Percentiles rank a stretch among this genome's conserved stretches.
These are phyloP conservation scores for Acmispon strigosus DNA, from an alignment of 306 rosid genomes.

Conservation along the genomic window DNA sequence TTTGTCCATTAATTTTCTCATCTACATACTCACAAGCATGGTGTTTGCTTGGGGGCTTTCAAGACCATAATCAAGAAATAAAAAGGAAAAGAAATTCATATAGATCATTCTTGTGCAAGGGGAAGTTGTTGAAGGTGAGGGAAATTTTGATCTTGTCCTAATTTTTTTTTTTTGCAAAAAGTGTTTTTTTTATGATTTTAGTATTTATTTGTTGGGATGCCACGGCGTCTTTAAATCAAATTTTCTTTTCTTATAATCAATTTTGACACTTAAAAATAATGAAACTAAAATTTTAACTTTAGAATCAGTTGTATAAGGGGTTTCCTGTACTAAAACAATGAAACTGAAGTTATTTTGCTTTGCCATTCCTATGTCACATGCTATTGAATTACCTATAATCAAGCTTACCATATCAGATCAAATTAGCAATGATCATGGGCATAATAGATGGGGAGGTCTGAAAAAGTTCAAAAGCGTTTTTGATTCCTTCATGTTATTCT, in stretches of 20 bases:
- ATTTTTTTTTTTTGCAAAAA: neutral
- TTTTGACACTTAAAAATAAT: too few relatives aligned
- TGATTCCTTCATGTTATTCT: constrained; percentile 12
- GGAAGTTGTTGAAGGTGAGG: constrained; percentile 31
- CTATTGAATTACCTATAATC: neutral
- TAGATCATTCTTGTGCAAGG: constrained; percentile 11
- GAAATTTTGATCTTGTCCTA: neutral
- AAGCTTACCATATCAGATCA: neutral
- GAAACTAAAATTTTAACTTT: too few relatives aligned
- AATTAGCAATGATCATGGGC: neutral
- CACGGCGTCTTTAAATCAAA: too few relatives aligned
- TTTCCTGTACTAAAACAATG: too few relatives aligned
- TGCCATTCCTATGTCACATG: neutral
- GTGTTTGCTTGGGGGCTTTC: constrained; percentile 26
- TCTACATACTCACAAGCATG: constrained; percentile 20
- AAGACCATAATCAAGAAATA: constrained; percentile 23
- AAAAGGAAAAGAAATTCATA: neutral
- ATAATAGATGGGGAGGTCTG: neutral
- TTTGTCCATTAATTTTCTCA: constrained; percentile 38
- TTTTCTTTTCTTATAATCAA: too few relatives aligned
- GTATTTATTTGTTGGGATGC: neutral
- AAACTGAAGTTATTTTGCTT: neutral
- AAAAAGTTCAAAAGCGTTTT: neutral
- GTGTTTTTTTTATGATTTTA: neutral
- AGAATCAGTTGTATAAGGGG: too few relatives aligned